A percentile compares a stretch with the other conserved stretches of the same genome.
Conservation (phyloP, 2,329 filamentous ascomycete genomes). For the Verticillium tricorpus region DNA sequence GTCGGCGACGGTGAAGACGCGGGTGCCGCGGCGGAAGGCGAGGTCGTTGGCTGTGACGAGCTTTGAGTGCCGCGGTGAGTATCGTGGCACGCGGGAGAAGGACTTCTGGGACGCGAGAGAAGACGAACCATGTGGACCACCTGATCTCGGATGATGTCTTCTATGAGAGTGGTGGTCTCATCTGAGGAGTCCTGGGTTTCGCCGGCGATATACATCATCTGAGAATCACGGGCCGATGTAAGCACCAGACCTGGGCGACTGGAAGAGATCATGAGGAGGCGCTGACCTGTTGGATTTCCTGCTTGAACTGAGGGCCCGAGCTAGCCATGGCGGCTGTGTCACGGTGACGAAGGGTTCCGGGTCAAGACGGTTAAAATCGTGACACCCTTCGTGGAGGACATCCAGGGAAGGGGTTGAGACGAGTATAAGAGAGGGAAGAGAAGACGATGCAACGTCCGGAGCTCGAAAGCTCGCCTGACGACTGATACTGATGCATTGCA, state of each 20-base stretch:
- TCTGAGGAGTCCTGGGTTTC: constrained; percentile 11
- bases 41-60: constrained; percentile 12
- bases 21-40: constrained; percentile 14
- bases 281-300: constrained; percentile 9
- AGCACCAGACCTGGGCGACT: background rate
- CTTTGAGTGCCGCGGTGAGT: constrained; percentile 2
- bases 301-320: constrained; percentile 5
- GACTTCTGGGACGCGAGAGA: background rate
- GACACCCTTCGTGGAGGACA: too few relatives aligned
- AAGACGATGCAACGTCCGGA: too few relatives aligned
- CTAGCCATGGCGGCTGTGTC: background rate
- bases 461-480: background rate
- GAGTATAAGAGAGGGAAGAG: too few relatives aligned
- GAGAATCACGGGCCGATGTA: background rate
- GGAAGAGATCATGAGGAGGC: too few relatives aligned
- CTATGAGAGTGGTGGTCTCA: constrained; percentile 14
- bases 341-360: background rate
- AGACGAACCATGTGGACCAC: constrained; percentile 12
- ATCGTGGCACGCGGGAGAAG: background rate
- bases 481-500: background rate
- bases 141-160: constrained; percentile 15
- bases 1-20: constrained; percentile 16
- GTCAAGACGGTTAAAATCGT: background rate
- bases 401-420: too few relatives aligned
- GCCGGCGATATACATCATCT: constrained; percentile 20